Conservation (phyloP, 1,139 yeast species). For the Blastobotrys raffinosifermentans region DNA sequence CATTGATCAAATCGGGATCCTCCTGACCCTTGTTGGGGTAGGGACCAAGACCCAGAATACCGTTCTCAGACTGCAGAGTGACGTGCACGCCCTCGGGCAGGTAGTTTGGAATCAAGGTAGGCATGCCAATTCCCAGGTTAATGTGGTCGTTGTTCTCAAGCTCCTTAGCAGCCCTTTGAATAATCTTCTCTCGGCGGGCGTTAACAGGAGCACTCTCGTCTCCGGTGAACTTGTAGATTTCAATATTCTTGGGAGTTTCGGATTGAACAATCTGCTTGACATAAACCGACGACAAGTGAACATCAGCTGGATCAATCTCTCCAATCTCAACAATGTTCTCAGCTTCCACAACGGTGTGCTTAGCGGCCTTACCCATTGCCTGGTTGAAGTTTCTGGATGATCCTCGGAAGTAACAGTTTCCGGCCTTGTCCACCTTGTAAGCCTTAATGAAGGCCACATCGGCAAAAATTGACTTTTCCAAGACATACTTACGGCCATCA, state of each 20-base stretch:
- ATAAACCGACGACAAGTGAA: conserved; percentile 45
- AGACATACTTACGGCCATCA: conserved; percentile 39
- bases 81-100: conserved; percentile 38
- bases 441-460: conserved; percentile 47
- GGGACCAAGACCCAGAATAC: conserved; percentile 46
- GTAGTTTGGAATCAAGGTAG: conserved; percentile 44
- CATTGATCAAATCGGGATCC: conserved; percentile 46
- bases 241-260: conserved; percentile 41
- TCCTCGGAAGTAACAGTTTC: conserved; percentile 45
- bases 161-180: conserved; percentile 43
- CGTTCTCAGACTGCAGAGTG: conserved; percentile 45
- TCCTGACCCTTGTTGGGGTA: conserved; percentile 42
- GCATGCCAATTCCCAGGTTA: conserved; percentile 48
- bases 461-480: conserved; percentile 42
- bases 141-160: conserved; percentile 41
- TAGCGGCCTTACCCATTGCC: conserved; percentile 44
- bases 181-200: conserved; percentile 35
- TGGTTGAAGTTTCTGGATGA: conserved; percentile 45
- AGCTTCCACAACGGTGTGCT: conserved; percentile 45
- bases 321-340: conserved; percentile 47
- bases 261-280: conserved; percentile 40
- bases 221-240: conserved; percentile 29
- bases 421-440: conserved; percentile 42
- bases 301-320: conserved; percentile 41
- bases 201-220: conserved; percentile 9